These are phyloP conservation scores for Claviceps sorghi DNA, from an alignment of 2,329 filamentous ascomycete species.

Conservation along the genomic window DNA sequence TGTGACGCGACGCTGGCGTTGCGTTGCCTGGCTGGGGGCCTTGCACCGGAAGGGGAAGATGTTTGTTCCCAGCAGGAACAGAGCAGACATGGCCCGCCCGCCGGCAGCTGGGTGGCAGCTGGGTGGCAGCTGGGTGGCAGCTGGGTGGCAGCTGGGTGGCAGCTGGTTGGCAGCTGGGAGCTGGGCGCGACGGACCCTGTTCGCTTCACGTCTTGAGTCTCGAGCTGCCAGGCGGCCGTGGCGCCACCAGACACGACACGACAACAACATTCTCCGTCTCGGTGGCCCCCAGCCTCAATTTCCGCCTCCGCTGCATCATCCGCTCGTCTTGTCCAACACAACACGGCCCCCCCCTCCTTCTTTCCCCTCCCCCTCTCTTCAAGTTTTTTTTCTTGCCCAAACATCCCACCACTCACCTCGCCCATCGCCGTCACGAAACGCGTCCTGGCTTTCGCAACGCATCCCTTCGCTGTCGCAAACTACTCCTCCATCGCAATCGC, in stretches of 20 bases:
- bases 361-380: too few relatives aligned
- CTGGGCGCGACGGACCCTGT: too few relatives aligned
- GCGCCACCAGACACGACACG: neutral
- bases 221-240: neutral
- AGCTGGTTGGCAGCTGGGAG: too few relatives aligned
- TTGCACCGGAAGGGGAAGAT: neutral
- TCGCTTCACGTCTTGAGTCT: too few relatives aligned
- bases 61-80: neutral
- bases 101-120: too few relatives aligned
- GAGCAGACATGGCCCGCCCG: too few relatives aligned
- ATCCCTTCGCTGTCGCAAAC: conserved; percentile 1
- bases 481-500: neutral
- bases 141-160: too few relatives aligned
- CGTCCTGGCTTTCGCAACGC: conserved; percentile 1
- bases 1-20: neutral
- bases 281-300: neutral
- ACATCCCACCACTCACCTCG: neutral
- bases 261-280: neutral
- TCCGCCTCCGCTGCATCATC: conserved; percentile 5
- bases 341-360: too few relatives aligned
- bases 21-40: too few relatives aligned
- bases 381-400: neutral
- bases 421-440: neutral
- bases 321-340: neutral
- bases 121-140: too few relatives aligned